phyloP scores from a whole-genome alignment of 2,329 filamentous ascomycete genomes.

The Westerdykella aurantiaca region DNA sequence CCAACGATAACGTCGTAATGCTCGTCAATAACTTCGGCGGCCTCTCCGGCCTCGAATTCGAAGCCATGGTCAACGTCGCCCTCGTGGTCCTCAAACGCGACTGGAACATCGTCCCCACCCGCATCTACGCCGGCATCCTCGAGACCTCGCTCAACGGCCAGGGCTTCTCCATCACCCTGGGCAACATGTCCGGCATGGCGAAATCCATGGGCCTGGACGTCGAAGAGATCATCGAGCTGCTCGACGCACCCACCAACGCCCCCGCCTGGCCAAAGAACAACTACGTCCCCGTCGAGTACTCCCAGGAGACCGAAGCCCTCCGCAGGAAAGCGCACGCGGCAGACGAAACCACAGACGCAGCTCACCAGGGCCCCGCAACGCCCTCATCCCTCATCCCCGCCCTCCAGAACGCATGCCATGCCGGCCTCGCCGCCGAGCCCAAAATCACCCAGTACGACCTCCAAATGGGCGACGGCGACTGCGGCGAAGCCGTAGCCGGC shows the following conservation, averaged over 20 bases:
- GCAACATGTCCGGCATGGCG: constrained; percentile 47
- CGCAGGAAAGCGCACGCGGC: constrained; percentile 28
- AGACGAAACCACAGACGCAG: constrained; percentile 11
- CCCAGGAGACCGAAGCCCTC: constrained; percentile 21
- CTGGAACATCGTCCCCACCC: constrained; percentile 45
- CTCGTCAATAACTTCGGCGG: constrained; percentile 49
- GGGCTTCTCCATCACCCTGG: constrained; percentile 52
- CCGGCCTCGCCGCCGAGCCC: constrained; percentile 55
- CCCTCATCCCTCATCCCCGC: constrained; percentile 37
- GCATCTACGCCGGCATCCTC: constrained; percentile 46
- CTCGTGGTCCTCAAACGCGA: constrained; percentile 39
- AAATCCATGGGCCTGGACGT: constrained; percentile 35
- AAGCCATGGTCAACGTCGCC: constrained; percentile 43
- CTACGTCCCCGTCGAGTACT: constrained; percentile 28
- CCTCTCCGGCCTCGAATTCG: constrained; percentile 45
- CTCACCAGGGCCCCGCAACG: constrained; percentile 34
- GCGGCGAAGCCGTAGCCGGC: constrained; percentile 61
- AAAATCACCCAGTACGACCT: constrained; percentile 66
- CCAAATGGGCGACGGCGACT: constrained; percentile 85
- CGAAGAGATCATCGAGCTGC: constrained; percentile 42
- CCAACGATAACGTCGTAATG: constrained; percentile 42
- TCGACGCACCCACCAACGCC: constrained; percentile 49
- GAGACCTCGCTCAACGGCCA: constrained; percentile 53
- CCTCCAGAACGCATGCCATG: constrained; percentile 39
- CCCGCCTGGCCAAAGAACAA: constrained; percentile 49